Evolutionary conservation across 495 filamentous ascomycete species (phyloP).

Genomic region (Penicillium diatomitis): DNA sequence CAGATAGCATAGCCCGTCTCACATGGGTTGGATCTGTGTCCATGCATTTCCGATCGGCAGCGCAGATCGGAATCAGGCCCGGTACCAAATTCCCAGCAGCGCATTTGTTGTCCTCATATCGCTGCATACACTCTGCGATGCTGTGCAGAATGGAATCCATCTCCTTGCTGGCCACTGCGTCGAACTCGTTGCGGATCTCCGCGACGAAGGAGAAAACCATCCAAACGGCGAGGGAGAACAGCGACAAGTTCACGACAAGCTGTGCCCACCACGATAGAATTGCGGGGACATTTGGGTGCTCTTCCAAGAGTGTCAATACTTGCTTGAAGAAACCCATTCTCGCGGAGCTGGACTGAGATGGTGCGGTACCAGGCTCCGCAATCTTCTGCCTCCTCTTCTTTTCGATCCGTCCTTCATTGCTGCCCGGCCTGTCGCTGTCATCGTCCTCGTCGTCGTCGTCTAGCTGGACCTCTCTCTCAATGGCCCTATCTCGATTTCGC

Average conservation of each 20-base stretch:
- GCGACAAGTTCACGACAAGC: conserved; percentile 65
- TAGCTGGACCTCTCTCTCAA: conserved; percentile 34
- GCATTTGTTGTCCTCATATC: conserved; percentile 69
- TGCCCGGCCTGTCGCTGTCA: conserved; percentile 47
- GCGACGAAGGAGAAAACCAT: conserved; percentile 59
- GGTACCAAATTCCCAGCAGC: conserved; percentile 52
- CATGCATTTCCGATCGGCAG: conserved; percentile 83
- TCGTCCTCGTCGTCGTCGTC: conserved; percentile 49
- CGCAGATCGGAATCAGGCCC: conserved; percentile 62
- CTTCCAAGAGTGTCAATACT: conserved; percentile 60
- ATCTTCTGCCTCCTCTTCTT: conserved; percentile 12
- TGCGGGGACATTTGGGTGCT: conserved; percentile 75
- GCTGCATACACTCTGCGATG: conserved; percentile 59
- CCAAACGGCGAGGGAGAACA: conserved; percentile 59
- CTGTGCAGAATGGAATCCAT: conserved; percentile 56
- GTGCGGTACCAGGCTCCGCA: not conserved
- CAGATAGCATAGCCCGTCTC: conserved; percentile 56
- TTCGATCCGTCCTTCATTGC: conserved; percentile 24
- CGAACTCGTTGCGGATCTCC: conserved; percentile 68
- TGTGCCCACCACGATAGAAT: conserved; percentile 82
- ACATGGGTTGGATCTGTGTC: conserved; percentile 57
- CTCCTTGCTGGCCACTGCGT: conserved; percentile 55
- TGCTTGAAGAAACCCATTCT: conserved; percentile 38
- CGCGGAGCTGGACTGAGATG: conserved; percentile 1
- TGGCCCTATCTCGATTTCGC: conserved; percentile 37